Conservation (phyloP, 805 yeast genomes). For the Kockiozyma suomiensis region DNA sequence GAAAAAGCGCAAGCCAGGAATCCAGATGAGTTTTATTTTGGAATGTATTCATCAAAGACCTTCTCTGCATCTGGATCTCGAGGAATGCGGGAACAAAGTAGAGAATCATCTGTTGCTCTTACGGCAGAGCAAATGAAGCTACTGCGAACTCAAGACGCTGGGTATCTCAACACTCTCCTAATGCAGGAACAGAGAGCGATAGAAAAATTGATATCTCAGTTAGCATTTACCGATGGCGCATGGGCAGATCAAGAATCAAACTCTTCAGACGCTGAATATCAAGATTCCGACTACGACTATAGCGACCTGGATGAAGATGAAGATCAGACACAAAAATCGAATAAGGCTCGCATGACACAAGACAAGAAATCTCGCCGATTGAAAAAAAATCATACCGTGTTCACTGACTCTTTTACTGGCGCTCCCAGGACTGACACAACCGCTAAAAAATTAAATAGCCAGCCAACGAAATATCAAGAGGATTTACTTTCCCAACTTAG, state of each 20-base stretch:
- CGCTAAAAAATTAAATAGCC: not conserved
- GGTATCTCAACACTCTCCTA: constrained; percentile 77
- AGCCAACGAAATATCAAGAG: constrained; percentile 37
- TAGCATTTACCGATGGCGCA: constrained; percentile 36
- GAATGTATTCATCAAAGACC: constrained; percentile 73
- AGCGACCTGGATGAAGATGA: constrained; percentile 45
- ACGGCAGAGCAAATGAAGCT: constrained; percentile 66
- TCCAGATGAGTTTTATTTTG: constrained; percentile 96
- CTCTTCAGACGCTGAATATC: constrained; percentile 1
- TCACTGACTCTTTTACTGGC: constrained; percentile 61
- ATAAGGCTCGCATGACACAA: not conserved
- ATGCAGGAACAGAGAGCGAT: constrained; percentile 68
- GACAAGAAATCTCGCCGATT: not conserved
- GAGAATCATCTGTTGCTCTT: constrained; percentile 52
- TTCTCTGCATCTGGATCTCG: constrained; percentile 51
- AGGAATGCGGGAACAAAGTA: constrained; percentile 42
- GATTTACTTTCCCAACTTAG: constrained; percentile 15
- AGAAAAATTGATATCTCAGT: constrained; percentile 51
- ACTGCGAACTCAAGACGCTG: constrained; percentile 86
- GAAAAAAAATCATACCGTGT: constrained; percentile 73
- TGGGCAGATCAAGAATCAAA: not conserved
- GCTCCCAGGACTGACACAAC: not conserved
- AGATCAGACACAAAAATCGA: constrained; percentile 51
- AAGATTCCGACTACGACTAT: constrained; percentile 45
- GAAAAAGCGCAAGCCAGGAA: constrained; percentile 73